Evolutionary conservation across 2,329 filamentous ascomycete genomes (phyloP).

Genomic region (Apiospora koreana): DNA sequence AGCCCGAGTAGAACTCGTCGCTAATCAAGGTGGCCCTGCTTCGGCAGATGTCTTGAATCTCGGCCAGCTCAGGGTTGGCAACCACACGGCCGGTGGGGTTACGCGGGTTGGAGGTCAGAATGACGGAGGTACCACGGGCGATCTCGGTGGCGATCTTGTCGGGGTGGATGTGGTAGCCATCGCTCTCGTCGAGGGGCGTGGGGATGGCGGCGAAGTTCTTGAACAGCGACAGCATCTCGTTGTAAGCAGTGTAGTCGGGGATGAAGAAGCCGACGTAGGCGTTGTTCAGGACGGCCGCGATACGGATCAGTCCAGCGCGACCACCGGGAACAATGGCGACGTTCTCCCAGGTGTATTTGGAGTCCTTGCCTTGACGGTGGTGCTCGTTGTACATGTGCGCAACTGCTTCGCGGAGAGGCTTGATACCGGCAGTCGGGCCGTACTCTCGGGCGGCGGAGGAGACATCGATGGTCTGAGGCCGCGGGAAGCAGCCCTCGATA

Average conservation of each 20-base stretch:
- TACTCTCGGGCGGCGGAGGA: constrained; percentile 82
- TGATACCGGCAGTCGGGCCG: constrained; percentile 91
- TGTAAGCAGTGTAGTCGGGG: constrained; percentile 95
- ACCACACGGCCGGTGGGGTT: constrained; percentile 93
- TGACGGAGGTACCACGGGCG: constrained; percentile 80
- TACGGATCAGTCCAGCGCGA: constrained; percentile 88
- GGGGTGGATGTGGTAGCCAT: constrained; percentile 90
- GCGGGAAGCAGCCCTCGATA: constrained; percentile 84
- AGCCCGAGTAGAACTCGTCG: constrained; percentile 95
- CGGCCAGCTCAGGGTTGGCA: constrained; percentile 77
- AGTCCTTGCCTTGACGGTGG: constrained; percentile 83
- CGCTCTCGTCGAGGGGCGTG: constrained; percentile 78
- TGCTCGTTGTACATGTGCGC: constrained; percentile 91
- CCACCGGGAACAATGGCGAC: constrained; percentile 95
- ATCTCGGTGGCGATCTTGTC: constrained; percentile 94
- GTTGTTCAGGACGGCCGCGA: constrained; percentile 91
- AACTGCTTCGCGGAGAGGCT: constrained; percentile 83
- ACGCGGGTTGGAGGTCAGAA: constrained; percentile 91
- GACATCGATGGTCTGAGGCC: constrained; percentile 78
- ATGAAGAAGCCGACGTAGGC: constrained; percentile 93
- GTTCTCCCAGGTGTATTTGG: constrained; percentile 96
- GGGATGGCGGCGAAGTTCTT: constrained; percentile 90
- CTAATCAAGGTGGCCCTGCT: constrained; percentile 89
- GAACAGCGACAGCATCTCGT: constrained; percentile 95
- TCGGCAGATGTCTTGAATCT: constrained; percentile 92